Conservation (phyloP, 2,329 filamentous ascomycete genomes). For the Raffaelea arxii region DNA sequence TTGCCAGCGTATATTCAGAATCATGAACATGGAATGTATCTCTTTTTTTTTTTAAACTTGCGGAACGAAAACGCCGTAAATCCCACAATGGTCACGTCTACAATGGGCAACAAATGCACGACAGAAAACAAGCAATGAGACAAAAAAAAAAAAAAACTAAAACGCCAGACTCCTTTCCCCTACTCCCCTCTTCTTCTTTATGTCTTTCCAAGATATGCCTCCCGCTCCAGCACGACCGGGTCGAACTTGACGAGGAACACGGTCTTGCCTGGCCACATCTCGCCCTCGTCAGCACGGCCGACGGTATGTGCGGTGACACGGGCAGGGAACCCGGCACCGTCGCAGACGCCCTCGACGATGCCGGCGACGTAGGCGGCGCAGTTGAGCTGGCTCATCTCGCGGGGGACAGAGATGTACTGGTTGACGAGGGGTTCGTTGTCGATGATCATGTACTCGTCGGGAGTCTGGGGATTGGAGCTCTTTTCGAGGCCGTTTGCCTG, state of each 20-base stretch:
- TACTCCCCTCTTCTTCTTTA: neutral
- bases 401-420: slow-evolving; percentile 83
- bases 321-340: slow-evolving; percentile 82
- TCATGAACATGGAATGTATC: no score
- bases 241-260: slow-evolving; percentile 93
- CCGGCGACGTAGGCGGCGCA: slow-evolving; percentile 94
- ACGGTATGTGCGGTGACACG: slow-evolving; percentile 83
- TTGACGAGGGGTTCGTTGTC: slow-evolving; percentile 98
- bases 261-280: slow-evolving; percentile 94
- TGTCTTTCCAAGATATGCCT: slow-evolving; percentile 64
- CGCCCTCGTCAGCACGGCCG: slow-evolving; percentile 48
- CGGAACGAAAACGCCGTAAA: no score
- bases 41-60: no score
- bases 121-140: neutral
- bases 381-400: slow-evolving; percentile 93
- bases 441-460: slow-evolving; percentile 97
- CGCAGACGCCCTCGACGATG: slow-evolving; percentile 90
- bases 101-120: neutral
- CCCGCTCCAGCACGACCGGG: slow-evolving; percentile 82
- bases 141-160: neutral
- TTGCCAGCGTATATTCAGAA: no score
- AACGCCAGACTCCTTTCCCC: neutral
- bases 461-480: slow-evolving; percentile 67
- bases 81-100: neutral
- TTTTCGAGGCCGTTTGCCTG: slow-evolving; percentile 91